Evolutionary conservation across 768 basidiomycete species (phyloP).

Genomic region (Mycena sanguinolenta): DNA sequence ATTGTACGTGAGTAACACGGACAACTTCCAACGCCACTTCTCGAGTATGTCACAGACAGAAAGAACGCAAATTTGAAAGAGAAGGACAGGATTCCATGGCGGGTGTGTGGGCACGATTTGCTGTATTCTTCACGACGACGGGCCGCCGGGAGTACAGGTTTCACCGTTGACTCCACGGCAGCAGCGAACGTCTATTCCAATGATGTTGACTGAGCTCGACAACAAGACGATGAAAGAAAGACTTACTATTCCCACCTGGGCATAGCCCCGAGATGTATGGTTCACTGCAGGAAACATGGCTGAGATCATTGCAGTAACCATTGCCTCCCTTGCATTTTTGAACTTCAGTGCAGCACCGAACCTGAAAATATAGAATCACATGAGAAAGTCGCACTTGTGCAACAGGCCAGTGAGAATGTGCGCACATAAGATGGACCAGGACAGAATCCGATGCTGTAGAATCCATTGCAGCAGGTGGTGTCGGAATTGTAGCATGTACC

Average conservation of each 20-base stretch:
- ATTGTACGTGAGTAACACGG: not conserved
- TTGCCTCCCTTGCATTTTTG: constrained; percentile 1
- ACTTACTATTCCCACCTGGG: not conserved
- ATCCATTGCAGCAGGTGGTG: constrained; percentile 10
- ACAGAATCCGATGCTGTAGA: constrained; percentile 7
- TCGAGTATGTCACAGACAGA: not conserved
- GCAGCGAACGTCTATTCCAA: constrained; percentile 2
- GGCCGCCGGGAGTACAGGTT: not conserved
- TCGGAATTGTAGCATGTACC: not conserved
- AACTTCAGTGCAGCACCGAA: not conserved
- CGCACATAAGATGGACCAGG: not conserved
- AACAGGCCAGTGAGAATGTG: not conserved
- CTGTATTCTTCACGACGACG: not conserved
- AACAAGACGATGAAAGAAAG: not conserved
- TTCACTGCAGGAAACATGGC: not conserved
- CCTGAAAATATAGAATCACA: not conserved
- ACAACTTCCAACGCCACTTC: not conserved
- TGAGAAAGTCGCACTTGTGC: not conserved
- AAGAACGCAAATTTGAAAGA: not conserved
- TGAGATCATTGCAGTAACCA: constrained; percentile 5
- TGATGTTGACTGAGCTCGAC: not conserved
- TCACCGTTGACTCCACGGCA: not conserved
- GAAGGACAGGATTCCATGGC: not conserved
- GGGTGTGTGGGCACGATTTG: not conserved
- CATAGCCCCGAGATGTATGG: not conserved